These are phyloP conservation scores for Mariannaea elegans DNA, from an alignment of 2,329 filamentous ascomycete genomes.

Conservation along the genomic window DNA sequence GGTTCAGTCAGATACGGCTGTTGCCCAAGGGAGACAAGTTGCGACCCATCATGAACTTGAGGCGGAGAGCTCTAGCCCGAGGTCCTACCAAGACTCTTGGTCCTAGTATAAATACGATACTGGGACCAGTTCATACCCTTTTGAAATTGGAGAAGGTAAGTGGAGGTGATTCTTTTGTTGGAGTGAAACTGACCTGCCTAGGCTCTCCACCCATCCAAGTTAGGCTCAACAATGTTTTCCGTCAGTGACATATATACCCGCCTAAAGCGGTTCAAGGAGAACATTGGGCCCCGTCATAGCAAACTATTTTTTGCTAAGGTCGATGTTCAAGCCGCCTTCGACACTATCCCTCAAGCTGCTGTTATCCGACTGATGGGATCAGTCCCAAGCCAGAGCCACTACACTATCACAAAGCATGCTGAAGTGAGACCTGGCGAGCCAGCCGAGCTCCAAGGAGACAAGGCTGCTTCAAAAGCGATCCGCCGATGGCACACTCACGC, in stretches of 20 bases:
- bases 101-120: conserved; percentile 56
- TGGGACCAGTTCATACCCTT: conserved; percentile 78
- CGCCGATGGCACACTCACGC: conserved; percentile 65
- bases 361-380: conserved; percentile 73
- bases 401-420: conserved; percentile 77
- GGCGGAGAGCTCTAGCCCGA: conserved; percentile 65
- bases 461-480: conserved; percentile 47
- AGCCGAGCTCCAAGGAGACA: conserved; percentile 29
- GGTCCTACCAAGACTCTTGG: conserved; percentile 70
- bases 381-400: conserved; percentile 66
- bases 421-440: conserved; percentile 67
- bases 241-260: conserved; percentile 81
- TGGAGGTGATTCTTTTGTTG: background rate
- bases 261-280: conserved; percentile 73
- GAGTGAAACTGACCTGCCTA: conserved; percentile 33
- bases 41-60: conserved; percentile 88
- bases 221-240: conserved; percentile 86
- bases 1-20: conserved; percentile 81
- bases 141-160: conserved; percentile 80
- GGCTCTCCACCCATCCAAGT: conserved; percentile 59
- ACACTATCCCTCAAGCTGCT: conserved; percentile 87
- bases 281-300: conserved; percentile 48
- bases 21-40: conserved; percentile 82
- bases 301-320: conserved; percentile 88
- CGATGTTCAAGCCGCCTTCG: conserved; percentile 92